phyloP scores from a whole-genome alignment of 495 filamentous ascomycete species.

The Evernia prunastri region DNA sequence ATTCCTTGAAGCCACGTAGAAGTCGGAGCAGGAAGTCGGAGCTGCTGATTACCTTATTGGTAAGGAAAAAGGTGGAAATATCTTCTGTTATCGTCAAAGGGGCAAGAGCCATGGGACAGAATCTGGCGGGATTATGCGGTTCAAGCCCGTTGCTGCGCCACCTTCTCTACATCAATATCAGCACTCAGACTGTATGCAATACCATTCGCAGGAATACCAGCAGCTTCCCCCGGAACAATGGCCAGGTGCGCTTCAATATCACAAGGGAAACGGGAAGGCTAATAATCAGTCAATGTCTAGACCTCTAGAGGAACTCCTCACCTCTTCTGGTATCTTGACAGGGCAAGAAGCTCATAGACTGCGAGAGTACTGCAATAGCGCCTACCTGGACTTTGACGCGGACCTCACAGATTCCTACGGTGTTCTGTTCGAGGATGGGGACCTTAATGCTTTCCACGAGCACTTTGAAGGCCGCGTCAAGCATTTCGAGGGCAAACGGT shows the following conservation, averaged over 20 bases:
- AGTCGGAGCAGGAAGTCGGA: not conserved
- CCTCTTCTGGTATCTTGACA: not conserved
- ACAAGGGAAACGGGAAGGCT: not conserved
- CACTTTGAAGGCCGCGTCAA: not conserved
- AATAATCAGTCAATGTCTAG: not conserved
- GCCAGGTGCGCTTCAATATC: not conserved
- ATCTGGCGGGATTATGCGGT: not conserved
- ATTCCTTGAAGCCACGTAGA: not conserved
- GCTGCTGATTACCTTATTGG: not conserved
- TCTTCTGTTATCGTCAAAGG: not conserved
- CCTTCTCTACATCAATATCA: not conserved
- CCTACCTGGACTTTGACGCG: not conserved
- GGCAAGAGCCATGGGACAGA: not conserved
- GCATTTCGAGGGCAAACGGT: not conserved
- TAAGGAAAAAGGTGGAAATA: not conserved
- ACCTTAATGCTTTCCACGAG: not conserved
- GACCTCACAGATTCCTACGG: conserved; percentile 1
- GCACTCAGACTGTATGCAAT: not conserved
- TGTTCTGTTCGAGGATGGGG: not conserved
- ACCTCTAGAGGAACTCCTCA: not conserved
- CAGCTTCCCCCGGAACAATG: not conserved
- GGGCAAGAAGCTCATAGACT: not conserved
- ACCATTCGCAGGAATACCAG: not conserved
- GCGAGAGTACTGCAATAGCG: not conserved
- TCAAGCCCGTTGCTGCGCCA: not conserved